Evolutionary conservation across 108 stramenopile genomes (phyloP), one percentile per base, ranked within the genome.

Genomic region (Pelagomonas calceolata): DNA sequence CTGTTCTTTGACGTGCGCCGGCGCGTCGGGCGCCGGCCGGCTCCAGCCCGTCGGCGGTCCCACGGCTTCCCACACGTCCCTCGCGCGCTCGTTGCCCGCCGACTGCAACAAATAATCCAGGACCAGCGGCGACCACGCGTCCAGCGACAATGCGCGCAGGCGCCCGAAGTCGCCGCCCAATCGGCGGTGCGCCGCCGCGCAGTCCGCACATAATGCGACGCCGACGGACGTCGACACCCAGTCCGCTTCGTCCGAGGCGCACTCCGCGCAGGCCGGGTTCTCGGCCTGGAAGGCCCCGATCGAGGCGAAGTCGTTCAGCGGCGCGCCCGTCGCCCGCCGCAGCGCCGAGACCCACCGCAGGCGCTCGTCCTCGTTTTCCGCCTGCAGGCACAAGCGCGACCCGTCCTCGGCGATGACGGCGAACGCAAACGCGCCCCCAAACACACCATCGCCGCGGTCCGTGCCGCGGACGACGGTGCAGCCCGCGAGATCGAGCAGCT

Each of bases 291-390:
- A 60, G 9, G 39, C 39, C 39, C 9, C 39, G 39, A 12, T 12
- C 9, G 39, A 43, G 9, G 9, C 9, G 9, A 10, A 12, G 67
- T 67, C 68, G 1, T 0, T 35, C 66, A 30, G 35, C 65, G 67
- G 21, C 12, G 68, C 34, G 35, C 36, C 9, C 74, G 71, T 71
- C 0, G 15, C 36, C 46, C 75, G 69, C 30, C 74, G 74, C 26
- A 76, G n/a, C n/a, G 75, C 75, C 21, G 75, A 69, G 37, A 76
- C 70, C 75, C 70, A 76, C 74, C 37, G 65, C 30, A 76, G 35
- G 73, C 71, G 73, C 70, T 76, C 75, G 32, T 76, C 75, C 30
- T 74, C 75, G 71, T 73, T 76, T 43, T 76, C 75, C 35, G 75
- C 75, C 75, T 76, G 75, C n/a, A 76, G 70, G 65, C 36, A 74